A percentile compares a stretch with the other conserved stretches of the same genome.
phyloP scores from a whole-genome alignment of 352 stramenopile species.

The Phytopythium litorale region DNA sequence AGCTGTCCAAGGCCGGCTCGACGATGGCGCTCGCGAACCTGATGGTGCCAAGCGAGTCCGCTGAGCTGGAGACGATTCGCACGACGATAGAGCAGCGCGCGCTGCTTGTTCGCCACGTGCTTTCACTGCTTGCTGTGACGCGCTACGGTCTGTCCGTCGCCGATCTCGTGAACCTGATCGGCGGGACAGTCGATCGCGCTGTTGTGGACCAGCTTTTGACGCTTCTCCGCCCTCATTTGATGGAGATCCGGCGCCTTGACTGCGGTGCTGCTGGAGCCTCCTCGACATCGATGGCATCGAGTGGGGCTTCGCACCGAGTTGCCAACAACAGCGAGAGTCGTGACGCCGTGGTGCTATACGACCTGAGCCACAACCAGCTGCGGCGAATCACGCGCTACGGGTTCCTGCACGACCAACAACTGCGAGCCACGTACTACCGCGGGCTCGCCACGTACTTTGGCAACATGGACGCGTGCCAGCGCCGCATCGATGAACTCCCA shows the following conservation, averaged over 20 bases:
- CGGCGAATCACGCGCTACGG: slow-evolving; percentile 65
- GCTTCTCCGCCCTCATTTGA: slow-evolving; percentile 59
- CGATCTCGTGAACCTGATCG: slow-evolving; percentile 60
- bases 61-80: slow-evolving; percentile 52
- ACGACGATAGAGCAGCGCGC: slow-evolving; percentile 60
- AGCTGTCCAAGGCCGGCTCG: background rate
- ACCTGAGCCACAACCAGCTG: slow-evolving; percentile 78
- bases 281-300: slow-evolving; percentile 9
- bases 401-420: slow-evolving; percentile 59
- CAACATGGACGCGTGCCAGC: slow-evolving; percentile 60
- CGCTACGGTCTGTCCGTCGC: slow-evolving; percentile 65
- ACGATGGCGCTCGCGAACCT: background rate
- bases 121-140: slow-evolving; percentile 67
- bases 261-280: slow-evolving; percentile 19
- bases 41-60: slow-evolving; percentile 6
- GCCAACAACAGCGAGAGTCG: slow-evolving; percentile 13
- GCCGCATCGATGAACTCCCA: slow-evolving; percentile 72
- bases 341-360: slow-evolving; percentile 50
- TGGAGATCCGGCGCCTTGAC: slow-evolving; percentile 62
- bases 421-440: slow-evolving; percentile 69
- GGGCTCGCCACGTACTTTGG: slow-evolving; percentile 76
- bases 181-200: slow-evolving; percentile 33
- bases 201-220: slow-evolving; percentile 40
- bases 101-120: slow-evolving; percentile 62
- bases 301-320: slow-evolving; percentile 7